Base-by-base conservation (phyloP, 73 alveolate genomes). In the Symbiodinium pilosum region DNA sequence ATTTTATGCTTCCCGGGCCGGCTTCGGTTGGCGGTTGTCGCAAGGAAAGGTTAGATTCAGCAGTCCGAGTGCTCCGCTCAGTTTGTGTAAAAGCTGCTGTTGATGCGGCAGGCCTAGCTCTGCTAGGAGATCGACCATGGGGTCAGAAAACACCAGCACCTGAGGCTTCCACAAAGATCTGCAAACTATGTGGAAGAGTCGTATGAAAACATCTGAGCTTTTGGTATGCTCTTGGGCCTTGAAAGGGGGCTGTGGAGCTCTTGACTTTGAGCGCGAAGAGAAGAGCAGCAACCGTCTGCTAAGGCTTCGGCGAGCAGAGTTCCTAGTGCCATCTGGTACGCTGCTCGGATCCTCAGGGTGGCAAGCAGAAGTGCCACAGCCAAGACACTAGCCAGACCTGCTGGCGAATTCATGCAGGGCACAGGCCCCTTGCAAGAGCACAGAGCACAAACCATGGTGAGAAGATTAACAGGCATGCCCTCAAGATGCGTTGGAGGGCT, bases 111-210 rank as follows among this genome's bases (percentile, higher is more conserved):
- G 34, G 52, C 91, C 98, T 18, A 92, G 43, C 28, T 92, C 98
- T 41, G 92, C 47, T 20, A 92, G 92, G n/a, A 92, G 92, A 83
- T 92, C 98, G 56, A 93, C 99, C 99, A 93, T 93, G 68, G 99
- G 99, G 81, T 93, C 99, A 1, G 94, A 83, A 68, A 93, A 93
- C 44, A 93, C 69, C 83, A 93, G 94, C 11, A 93, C 99, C 86
- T 41, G 40, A 34, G 43, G n/a, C n/a, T n/a, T n/a, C n/a, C n/a
- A n/a, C n/a, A n/a, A n/a, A n/a, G n/a, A n/a, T n/a, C n/a, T n/a
- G n/a, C n/a, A n/a, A n/a, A n/a, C n/a, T n/a, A n/a, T n/a, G n/a
- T n/a, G n/a, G n/a, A n/a, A n/a, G n/a, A n/a, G n/a, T n/a, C n/a
- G n/a, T n/a, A n/a, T n/a, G n/a, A n/a, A n/a, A n/a, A n/a, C n/a